phyloP scores from a whole-genome alignment of 345 rosid genomes.

The Populus alba region DNA sequence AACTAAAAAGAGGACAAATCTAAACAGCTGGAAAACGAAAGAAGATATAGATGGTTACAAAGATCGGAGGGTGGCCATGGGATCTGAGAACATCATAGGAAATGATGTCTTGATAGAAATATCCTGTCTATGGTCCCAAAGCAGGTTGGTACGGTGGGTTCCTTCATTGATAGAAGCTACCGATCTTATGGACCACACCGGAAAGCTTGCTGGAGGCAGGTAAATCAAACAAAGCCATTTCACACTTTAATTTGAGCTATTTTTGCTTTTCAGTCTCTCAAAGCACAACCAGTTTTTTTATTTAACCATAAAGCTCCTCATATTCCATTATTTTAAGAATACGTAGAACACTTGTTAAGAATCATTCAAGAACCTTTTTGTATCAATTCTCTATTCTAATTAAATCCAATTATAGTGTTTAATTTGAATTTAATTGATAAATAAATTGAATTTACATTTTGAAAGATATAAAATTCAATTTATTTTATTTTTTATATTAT shows the following conservation, averaged over 20 bases:
- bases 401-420: too few relatives aligned
- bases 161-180: neutral
- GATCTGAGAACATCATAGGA: neutral
- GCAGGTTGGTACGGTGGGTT: neutral
- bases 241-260: neutral
- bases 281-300: neutral
- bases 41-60: too few relatives aligned
- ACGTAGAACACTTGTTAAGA: too few relatives aligned
- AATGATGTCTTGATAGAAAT: neutral
- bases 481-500: too few relatives aligned
- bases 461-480: too few relatives aligned
- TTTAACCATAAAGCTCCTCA: neutral
- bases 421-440: too few relatives aligned
- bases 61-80: neutral
- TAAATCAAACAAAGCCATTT: neutral
- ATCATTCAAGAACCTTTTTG: too few relatives aligned
- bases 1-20: too few relatives aligned
- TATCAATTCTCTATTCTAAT: too few relatives aligned
- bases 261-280: neutral
- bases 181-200: neutral
- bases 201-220: neutral
- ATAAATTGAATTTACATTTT: too few relatives aligned
- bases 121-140: neutral
- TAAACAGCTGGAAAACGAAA: too few relatives aligned
- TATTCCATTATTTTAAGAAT: too few relatives aligned